Conservation (phyloP, 1,284 basidiomycete genomes). For the Boletus semigastroideus region DNA sequence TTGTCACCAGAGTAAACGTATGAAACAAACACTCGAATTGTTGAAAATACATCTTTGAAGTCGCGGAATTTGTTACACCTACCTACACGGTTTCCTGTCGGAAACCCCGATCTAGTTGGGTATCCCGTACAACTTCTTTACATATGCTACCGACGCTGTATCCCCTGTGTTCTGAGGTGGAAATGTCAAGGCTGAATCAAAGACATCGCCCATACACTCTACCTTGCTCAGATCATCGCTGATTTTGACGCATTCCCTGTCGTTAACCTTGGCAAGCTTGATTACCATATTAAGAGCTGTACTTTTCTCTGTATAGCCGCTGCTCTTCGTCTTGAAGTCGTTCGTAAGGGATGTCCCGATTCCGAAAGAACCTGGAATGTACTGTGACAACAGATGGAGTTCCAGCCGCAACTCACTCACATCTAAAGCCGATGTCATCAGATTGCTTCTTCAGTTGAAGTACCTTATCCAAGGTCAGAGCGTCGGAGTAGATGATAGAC, state of each 20-base stretch:
- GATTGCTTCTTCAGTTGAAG: constrained; percentile 71
- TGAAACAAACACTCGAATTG: too few relatives aligned
- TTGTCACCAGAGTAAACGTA: too few relatives aligned
- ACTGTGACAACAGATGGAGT: background rate
- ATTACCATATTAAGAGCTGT: constrained; percentile 77
- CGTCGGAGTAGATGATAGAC: constrained; percentile 81
- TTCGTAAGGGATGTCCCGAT: constrained; percentile 93
- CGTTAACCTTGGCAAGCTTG: constrained; percentile 51
- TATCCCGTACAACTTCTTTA: constrained; percentile 30
- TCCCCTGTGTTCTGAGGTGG: constrained; percentile 39
- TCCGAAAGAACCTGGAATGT: constrained; percentile 67
- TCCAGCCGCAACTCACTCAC: constrained; percentile 39
- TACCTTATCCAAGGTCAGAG: constrained; percentile 71
- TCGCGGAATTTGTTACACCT: background rate
- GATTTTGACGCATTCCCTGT: constrained; percentile 82
- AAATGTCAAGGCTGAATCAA: background rate
- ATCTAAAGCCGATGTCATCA: constrained; percentile 70
- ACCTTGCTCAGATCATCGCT: constrained; percentile 91
- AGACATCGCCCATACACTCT: constrained; percentile 3
- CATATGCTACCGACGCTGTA: constrained; percentile 19
- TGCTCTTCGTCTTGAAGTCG: constrained; percentile 69
- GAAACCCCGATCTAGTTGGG: constrained; percentile 2
- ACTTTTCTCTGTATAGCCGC: constrained; percentile 38
- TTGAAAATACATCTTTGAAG: background rate
- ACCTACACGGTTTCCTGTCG: background rate